A percentile compares a stretch with the other conserved stretches of the same genome.
Evolutionary conservation across 192 early-diverging fungal genomes (phyloP).

Genomic region (Coemansia erecta): DNA sequence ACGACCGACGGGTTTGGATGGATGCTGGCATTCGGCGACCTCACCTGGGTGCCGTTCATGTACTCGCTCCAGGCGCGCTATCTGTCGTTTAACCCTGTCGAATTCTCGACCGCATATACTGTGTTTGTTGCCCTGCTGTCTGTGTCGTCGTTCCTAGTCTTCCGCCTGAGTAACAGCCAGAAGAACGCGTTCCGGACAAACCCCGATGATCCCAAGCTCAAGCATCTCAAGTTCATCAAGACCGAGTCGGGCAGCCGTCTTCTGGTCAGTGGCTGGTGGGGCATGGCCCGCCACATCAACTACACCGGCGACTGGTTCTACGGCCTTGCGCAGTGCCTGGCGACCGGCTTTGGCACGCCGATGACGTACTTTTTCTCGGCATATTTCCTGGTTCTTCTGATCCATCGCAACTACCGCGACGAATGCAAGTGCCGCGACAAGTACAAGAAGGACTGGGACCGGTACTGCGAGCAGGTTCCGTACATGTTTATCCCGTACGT

Average conservation of each 20-base stretch:
- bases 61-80: constrained; percentile 91
- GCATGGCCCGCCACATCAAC: constrained; percentile 89
- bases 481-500: constrained; percentile 84
- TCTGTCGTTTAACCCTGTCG: constrained; percentile 67
- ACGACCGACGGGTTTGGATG: constrained; percentile 95
- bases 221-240: constrained; percentile 80
- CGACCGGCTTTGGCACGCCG: constrained; percentile 73
- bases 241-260: constrained; percentile 80
- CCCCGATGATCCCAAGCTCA: constrained; percentile 57
- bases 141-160: constrained; percentile 78
- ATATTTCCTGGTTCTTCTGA: constrained; percentile 87
- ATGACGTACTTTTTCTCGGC: constrained; percentile 92
- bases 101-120: constrained; percentile 51
- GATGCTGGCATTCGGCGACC: constrained; percentile 76
- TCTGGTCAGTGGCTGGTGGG: constrained; percentile 93
- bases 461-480: constrained; percentile 76
- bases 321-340: constrained; percentile 85
- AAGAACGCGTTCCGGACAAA: constrained; percentile 88
- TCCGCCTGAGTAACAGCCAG: constrained; percentile 85
- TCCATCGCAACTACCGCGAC: constrained; percentile 88
- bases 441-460: constrained; percentile 92
- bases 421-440: constrained; percentile 87
- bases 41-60: constrained; percentile 89
- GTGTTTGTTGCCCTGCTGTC: constrained; percentile 48
- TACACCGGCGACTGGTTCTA: constrained; percentile 96